Evolutionary conservation across 2,329 filamentous ascomycete genomes (phyloP).

Genomic region (Claviceps cyperi): DNA sequence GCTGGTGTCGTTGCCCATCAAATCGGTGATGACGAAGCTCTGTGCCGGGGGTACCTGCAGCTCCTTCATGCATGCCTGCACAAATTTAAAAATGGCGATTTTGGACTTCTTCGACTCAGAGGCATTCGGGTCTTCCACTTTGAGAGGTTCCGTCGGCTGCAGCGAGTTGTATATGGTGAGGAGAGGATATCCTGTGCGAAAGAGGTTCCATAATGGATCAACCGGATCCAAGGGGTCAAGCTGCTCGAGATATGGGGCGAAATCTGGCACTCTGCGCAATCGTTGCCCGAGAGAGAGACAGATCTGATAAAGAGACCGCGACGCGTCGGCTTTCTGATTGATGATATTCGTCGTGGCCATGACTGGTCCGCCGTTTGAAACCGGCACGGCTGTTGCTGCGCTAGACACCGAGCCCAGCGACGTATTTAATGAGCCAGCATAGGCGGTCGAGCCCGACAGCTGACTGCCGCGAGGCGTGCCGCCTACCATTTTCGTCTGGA

Average conservation of each 20-base stretch:
- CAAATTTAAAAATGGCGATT: constrained; percentile 80
- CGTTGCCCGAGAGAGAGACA: constrained; percentile 75
- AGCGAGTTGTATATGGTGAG: constrained; percentile 81
- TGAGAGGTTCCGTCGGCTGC: constrained; percentile 52
- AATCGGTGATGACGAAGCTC: constrained; percentile 81
- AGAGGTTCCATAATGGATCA: constrained; percentile 76
- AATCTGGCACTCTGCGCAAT: constrained; percentile 69
- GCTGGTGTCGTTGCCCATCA: constrained; percentile 88
- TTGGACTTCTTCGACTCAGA: constrained; percentile 68
- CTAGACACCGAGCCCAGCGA: constrained; percentile 36
- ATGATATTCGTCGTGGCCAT: constrained; percentile 85
- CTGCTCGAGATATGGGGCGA: constrained; percentile 58
- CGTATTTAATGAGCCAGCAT: constrained; percentile 36
- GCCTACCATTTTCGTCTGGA: constrained; percentile 34
- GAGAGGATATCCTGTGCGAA: constrained; percentile 71
- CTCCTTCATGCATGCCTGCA: constrained; percentile 75
- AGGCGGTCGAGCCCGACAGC: constrained; percentile 46
- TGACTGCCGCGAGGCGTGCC: constrained; percentile 43
- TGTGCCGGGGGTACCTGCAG: constrained; percentile 66
- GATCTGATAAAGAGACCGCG: constrained; percentile 86
- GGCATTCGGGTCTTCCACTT: constrained; percentile 46
- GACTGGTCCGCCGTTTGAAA: constrained; percentile 43
- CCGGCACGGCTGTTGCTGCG: constrained; percentile 25
- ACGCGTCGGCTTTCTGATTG: constrained; percentile 89
- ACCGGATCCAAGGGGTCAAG: constrained; percentile 65